Base-by-base conservation (phyloP, 2,329 filamentous ascomycete genomes). In the Fusarium subglutinans region DNA sequence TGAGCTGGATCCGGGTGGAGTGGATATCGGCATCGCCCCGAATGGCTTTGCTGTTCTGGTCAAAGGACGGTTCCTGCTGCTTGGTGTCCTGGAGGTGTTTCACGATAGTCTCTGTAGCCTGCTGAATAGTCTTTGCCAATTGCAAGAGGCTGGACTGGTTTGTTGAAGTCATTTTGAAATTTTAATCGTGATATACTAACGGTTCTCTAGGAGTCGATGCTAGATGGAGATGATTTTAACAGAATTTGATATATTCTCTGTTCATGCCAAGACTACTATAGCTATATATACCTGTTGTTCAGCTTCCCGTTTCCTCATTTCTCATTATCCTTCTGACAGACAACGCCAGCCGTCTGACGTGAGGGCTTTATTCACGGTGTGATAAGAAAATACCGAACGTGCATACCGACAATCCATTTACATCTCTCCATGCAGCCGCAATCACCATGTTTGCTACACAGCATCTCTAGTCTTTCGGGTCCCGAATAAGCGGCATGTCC, bases 121-220 rank as follows among this genome's bases (percentile, higher is more conserved):
- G 5, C 2, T 40, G 26, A 1, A 59, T 1, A 17, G 26, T n/a
- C 14, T 47, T 6, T 8, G 53, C 37, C 4, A 63, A 7, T 8
- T n/a, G 60, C n/a, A 60, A n/a, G 14, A 63, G 60, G 41, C 7
- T 18, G 8, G 41, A 60, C 1, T 47, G 7, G 17, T n/a, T 26
- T 33, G 22, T 3, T 35, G 53, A 8, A 15, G 20, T 22, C 60
- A 63, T 63, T 17, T 33, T 37, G 33, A 35, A 8, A 35, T 15
- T 35, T 15, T 15, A 20, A 20, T 4, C 18, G n/a, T 5, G 12
- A 2, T 3, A 8, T 13, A 3, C 1, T 22, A 1, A 15, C 7
- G 11, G 2, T 2, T 18, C 5, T 37, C 17, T 20, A 35, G 3
- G 8, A 48, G 10, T 2, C 12, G 14, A 6, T 22, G 8, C 8